These are phyloP conservation scores for Cucumis sativus DNA, from an alignment of 306 rosid species.

Conservation along the genomic window DNA sequence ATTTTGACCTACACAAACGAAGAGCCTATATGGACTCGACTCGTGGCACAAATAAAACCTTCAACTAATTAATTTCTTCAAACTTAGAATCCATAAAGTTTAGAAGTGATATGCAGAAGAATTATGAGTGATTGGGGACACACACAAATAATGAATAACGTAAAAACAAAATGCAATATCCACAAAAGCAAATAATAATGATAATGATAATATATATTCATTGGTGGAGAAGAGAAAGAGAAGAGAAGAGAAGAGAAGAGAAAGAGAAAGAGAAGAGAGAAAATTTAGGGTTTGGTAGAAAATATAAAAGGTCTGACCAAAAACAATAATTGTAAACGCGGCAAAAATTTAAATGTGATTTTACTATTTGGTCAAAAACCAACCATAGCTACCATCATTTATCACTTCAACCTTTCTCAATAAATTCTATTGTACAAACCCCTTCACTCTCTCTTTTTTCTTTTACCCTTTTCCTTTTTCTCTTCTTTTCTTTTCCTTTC, in stretches of 20 bases:
- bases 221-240: not conserved
- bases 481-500: not conserved
- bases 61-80: no score
- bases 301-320: not conserved
- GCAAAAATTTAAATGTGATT: not conserved
- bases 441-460: not conserved
- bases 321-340: conserved; percentile 1
- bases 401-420: not conserved
- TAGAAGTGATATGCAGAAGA: no score
- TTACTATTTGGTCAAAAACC: conserved; percentile 8
- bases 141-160: not conserved
- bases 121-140: not conserved
- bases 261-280: no score
- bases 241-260: not conserved
- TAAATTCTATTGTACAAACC: not conserved
- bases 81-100: no score
- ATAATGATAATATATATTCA: no score
- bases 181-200: not conserved
- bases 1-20: not conserved
- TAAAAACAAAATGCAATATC: no score
- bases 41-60: not conserved
- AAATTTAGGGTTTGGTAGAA: not conserved
- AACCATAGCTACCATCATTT: conserved; percentile 2
- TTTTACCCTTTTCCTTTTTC: not conserved
- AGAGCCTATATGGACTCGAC: not conserved